Percentiles rank a stretch among this genome's conserved stretches.
Evolutionary conservation across 176 grass and related monocot species (phyloP).

Genomic region (Secale cereale): DNA sequence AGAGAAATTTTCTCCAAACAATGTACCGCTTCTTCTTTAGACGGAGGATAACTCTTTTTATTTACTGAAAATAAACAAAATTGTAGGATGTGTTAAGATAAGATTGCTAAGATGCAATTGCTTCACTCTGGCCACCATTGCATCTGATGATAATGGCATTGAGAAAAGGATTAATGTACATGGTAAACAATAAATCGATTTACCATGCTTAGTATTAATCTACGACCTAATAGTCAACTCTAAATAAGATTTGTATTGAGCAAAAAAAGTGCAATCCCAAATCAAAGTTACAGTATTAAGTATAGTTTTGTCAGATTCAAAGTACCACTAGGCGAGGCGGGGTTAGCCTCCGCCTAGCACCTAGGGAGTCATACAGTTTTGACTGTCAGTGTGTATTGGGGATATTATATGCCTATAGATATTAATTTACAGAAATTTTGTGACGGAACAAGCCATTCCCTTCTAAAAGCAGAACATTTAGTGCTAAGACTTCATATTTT

Average conservation of each 20-base stretch:
- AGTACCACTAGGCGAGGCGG: too few species aligned
- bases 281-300: too few species aligned
- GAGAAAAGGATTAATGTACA: not conserved
- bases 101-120: not conserved
- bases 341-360: too few species aligned
- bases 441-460: not conserved
- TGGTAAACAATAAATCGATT: not conserved
- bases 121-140: not conserved
- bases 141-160: not conserved
- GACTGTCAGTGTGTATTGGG: too few species aligned
- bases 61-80: slow-evolving; percentile 2
- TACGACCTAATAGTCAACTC: too few species aligned
- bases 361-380: too few species aligned
- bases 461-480: not conserved
- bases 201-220: too few species aligned
- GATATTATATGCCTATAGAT: too few species aligned
- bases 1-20: not conserved
- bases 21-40: not conserved
- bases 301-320: too few species aligned
- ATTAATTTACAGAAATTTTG: too few species aligned
- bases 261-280: not conserved
- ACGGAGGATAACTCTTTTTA: not conserved
- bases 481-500: not conserved
- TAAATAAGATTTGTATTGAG: not conserved
- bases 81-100: not conserved